Conservation (phyloP, 1,284 basidiomycete genomes). For the Anthracocystis panici-leucophaei region DNA sequence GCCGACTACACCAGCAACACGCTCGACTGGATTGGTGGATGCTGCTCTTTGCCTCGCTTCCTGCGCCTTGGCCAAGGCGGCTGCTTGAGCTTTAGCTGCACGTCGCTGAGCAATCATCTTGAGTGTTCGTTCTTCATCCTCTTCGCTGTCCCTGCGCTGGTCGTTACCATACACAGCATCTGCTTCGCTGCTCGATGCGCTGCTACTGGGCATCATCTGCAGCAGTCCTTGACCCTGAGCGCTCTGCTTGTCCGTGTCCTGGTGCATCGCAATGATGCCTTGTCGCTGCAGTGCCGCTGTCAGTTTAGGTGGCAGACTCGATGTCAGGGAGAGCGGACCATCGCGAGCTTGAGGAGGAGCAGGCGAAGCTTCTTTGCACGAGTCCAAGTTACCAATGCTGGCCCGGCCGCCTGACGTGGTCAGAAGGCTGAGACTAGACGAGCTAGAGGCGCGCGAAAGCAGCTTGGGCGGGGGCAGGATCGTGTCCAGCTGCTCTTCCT, state of each 20-base stretch:
- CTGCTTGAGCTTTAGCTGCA: conserved; percentile 48
- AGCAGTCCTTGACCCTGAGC: conserved; percentile 37
- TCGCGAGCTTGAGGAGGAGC: conserved; percentile 6
- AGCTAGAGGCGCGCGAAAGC: conserved; percentile 49
- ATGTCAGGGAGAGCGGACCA: conserved; percentile 23
- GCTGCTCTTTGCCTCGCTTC: conserved; percentile 20
- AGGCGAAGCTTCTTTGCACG: conserved; percentile 21
- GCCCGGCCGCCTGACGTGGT: conserved; percentile 56
- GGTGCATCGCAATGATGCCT: conserved; percentile 48
- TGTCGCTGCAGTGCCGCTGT: conserved; percentile 46
- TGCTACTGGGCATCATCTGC: conserved; percentile 65
- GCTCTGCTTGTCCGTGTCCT: conserved; percentile 6
- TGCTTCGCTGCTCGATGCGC: conserved; percentile 51
- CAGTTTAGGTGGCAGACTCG: conserved; percentile 43
- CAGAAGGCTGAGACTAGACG: conserved; percentile 51
- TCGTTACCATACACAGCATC: conserved; percentile 19
- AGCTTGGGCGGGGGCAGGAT: conserved; percentile 47
- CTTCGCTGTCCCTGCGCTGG: conserved; percentile 42
- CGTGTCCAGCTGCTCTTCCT: conserved; percentile 42
- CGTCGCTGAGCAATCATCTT: conserved; percentile 61
- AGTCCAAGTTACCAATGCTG: conserved; percentile 40
- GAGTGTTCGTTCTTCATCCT: conserved; percentile 66
- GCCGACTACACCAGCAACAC: conserved; percentile 6
- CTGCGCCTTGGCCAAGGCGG: conserved; percentile 25
- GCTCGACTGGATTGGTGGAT: neutral